Conservation (phyloP, 2,329 filamentous ascomycete genomes). For the Rhytidhysteron rufulum region DNA sequence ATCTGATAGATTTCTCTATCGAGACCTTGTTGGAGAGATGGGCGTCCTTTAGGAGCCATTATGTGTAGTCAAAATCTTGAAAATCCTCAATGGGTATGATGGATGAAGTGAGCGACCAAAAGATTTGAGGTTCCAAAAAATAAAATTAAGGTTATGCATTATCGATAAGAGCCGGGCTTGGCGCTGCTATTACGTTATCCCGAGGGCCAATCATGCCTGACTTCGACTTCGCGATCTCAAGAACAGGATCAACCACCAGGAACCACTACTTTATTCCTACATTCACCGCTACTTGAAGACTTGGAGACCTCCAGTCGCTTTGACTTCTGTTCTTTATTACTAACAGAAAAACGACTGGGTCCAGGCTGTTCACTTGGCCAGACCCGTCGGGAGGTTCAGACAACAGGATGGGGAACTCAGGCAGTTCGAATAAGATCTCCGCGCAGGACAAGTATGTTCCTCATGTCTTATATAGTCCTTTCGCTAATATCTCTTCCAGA, state of each 20-base stretch:
- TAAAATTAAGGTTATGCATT: constrained; percentile 9
- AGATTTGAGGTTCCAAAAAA: neutral
- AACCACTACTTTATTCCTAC: no score
- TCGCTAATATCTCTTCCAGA: constrained; percentile 47
- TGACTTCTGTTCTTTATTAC: no score
- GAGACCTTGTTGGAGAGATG: constrained; percentile 34
- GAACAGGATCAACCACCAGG: constrained; percentile 11
- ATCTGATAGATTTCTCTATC: constrained; percentile 66
- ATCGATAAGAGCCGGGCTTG: constrained; percentile 26
- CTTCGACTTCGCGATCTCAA: no score
- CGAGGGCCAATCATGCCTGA: no score
- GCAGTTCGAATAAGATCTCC: constrained; percentile 63
- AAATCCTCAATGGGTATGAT: neutral
- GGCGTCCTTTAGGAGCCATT: constrained; percentile 26
- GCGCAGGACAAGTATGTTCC: constrained; percentile 81
- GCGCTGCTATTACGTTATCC: no score
- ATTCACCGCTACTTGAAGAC: no score
- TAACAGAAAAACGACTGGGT: no score
- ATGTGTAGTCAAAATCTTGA: no score
- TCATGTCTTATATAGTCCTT: neutral
- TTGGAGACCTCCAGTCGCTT: no score
- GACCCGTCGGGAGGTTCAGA: no score
- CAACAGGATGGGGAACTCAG: constrained; percentile 59
- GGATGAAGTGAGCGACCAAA: constrained; percentile 1
- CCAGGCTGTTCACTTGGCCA: no score